Conservation (phyloP, 192 early-diverging fungal species). For the Coemansia sp. region DNA sequence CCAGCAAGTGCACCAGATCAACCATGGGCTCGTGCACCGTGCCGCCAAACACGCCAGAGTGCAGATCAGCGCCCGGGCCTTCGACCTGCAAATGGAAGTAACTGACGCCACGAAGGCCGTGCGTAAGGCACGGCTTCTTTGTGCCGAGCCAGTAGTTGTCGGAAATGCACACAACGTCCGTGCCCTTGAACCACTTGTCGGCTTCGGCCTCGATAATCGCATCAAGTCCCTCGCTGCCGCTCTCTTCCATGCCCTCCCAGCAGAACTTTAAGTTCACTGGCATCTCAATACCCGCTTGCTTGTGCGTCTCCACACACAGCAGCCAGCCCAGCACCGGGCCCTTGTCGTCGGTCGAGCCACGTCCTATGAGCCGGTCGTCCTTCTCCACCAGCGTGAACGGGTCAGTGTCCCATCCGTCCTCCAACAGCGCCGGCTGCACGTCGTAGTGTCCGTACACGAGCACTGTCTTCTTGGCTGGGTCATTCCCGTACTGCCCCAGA, state of each 20-base stretch:
- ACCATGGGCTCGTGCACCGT: constrained; percentile 98
- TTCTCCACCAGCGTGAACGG: constrained; percentile 89
- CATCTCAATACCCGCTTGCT: constrained; percentile 83
- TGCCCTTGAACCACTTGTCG: constrained; percentile 82
- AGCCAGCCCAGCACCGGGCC: constrained; percentile 97
- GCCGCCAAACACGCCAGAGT: constrained; percentile 95
- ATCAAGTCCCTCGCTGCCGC: constrained; percentile 94
- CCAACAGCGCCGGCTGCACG: constrained; percentile 87
- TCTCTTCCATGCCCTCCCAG: constrained; percentile 94
- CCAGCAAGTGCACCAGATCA: constrained; percentile 82
- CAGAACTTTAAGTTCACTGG: constrained; percentile 96
- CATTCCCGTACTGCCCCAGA: constrained; percentile 85
- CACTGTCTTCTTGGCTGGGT: constrained; percentile 92
- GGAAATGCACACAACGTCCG: constrained; percentile 94
- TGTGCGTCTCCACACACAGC: constrained; percentile 92
- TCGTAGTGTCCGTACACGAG: constrained; percentile 98
- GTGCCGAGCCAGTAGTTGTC: constrained; percentile 99
- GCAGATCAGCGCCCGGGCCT: constrained; percentile 89
- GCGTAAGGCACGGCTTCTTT: constrained; percentile 95
- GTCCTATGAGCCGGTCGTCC: constrained; percentile 79
- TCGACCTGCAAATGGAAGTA: constrained; percentile 66
- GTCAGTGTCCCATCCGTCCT: constrained; percentile 89
- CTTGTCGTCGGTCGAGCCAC: constrained; percentile 97
- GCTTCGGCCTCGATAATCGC: constrained; percentile 84
- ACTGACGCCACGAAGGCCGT: constrained; percentile 84